Base-by-base conservation (phyloP, 495 filamentous ascomycete species). In the Parmelia sp. region DNA sequence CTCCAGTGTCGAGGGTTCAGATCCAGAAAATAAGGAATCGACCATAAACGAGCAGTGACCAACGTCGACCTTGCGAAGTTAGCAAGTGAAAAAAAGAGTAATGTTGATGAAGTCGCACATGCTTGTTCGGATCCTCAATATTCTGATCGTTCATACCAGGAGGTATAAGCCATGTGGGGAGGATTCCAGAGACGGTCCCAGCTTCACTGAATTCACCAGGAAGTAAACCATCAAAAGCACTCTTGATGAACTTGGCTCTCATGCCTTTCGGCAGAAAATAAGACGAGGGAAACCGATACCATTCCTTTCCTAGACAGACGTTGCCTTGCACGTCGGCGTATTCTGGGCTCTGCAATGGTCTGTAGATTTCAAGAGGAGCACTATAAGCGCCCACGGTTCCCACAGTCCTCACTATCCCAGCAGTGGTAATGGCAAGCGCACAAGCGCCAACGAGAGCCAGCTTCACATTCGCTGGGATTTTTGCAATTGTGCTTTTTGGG, bases 231-330 rank as follows among this genome's bases (percentile, higher is more conserved):
- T 82, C 80, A 75, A 99, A 99, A 64, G 90, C 90, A 69, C 90
- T 94, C 68, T 87, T 88, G 59, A 99, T 78, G 68, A 96, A 97
- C 65, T 90, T 95, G 64, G 90, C 90, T 49, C 82, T 83, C 81
- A 92, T 88, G 53, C 81, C 80, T 10, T 85, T 74, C 0, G 95
- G 95, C 1, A 99, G 80, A 73, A 92, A 90, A 76, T 92, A 97
- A 7, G 90, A 92, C 19, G 90, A 92, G 15, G 95, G 95, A 71
- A 96, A 99, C 57, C 95, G 90, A 72, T 99, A 97, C 95, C 95
- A 99, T 73, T 99, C 95, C 73, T 97, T 97, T 49, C 89, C 92
- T 56, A 96, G 82, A 74, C 95, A 99, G 7, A 99, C 84, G 35
- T 78, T 84, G 53, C 87, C 87, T n/a, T 85, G 86, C 4, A 73